These are phyloP conservation scores for Lodderomyces beijingensis DNA, from an alignment of 1,139 yeast genomes.

Conservation along the genomic window DNA sequence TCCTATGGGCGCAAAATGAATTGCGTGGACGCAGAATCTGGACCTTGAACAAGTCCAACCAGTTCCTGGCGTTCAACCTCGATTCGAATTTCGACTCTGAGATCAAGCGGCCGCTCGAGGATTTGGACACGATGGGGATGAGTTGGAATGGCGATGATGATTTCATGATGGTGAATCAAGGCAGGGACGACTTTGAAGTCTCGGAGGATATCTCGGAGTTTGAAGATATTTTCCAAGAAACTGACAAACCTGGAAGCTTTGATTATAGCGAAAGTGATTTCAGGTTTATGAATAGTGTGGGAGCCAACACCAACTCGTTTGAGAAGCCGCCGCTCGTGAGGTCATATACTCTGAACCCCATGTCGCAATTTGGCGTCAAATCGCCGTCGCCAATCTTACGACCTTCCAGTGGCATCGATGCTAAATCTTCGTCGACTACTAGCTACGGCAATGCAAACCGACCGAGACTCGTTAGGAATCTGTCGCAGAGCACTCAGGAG, in stretches of 20 bases:
- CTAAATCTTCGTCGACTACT: slow-evolving; percentile 4
- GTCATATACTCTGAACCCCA: slow-evolving; percentile 19
- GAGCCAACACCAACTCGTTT: slow-evolving; percentile 20
- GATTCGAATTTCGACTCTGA: slow-evolving; percentile 20
- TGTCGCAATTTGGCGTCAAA: slow-evolving; percentile 12
- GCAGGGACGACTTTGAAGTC: slow-evolving; percentile 38
- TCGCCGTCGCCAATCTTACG: slow-evolving; percentile 15
- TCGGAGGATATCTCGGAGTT: slow-evolving; percentile 5
- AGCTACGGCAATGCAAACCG: slow-evolving; percentile 11
- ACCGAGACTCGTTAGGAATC: slow-evolving; percentile 28
- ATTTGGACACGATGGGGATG: slow-evolving; percentile 47
- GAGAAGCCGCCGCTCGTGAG: slow-evolving; percentile 24
- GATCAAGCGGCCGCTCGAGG: slow-evolving; percentile 50
- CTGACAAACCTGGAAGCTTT: slow-evolving; percentile 6
- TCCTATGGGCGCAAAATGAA: slow-evolving; percentile 37
- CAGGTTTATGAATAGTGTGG: slow-evolving; percentile 11
- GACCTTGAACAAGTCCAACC: slow-evolving; percentile 45
- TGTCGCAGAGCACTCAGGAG: slow-evolving; percentile 38
- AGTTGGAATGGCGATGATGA: slow-evolving; percentile 53
- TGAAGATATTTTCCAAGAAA: slow-evolving; percentile 2
- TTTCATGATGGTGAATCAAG: slow-evolving; percentile 52
- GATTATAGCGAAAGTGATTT: slow-evolving; percentile 5
- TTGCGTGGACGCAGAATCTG: slow-evolving; percentile 26
- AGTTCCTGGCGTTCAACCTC: slow-evolving; percentile 53
- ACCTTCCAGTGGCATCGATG: slow-evolving; percentile 5